Percentiles rank a stretch among this genome's conserved stretches.
These are phyloP conservation scores for Labyrinthula sp. DNA, from an alignment of 352 stramenopile genomes.

Conservation along the genomic window DNA sequence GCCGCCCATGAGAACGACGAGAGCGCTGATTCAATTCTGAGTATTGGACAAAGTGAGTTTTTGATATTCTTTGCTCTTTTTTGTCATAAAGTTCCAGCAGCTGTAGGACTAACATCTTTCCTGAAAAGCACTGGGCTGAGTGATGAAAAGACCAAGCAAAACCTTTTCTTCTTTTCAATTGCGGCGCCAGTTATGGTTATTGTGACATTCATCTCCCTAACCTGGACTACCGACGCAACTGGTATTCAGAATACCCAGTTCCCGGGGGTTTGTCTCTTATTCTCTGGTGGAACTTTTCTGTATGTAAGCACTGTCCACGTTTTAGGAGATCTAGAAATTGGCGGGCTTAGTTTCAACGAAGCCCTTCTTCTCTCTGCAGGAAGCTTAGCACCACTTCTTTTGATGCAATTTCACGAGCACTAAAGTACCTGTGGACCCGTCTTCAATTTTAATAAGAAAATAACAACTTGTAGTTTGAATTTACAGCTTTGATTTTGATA, in stretches of 20 bases:
- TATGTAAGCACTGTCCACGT: conserved; percentile 21
- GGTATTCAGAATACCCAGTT: not conserved
- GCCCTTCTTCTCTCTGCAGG: not conserved
- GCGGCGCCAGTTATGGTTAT: conserved; percentile 8
- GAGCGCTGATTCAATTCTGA: no score
- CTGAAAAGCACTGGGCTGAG: conserved; percentile 13
- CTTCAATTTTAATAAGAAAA: no score
- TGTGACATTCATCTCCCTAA: conserved; percentile 5
- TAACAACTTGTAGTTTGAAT: no score
- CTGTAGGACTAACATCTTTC: conserved; percentile 17
- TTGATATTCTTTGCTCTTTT: conserved; percentile 22
- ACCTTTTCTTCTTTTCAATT: conserved; percentile 10
- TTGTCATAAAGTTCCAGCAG: conserved; percentile 25
- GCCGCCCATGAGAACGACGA: no score
- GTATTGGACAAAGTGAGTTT: conserved; percentile 3
- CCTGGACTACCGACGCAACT: conserved; percentile 1
- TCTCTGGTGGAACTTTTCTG: conserved; percentile 23
- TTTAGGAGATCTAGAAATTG: conserved; percentile 9
- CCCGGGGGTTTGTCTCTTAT: conserved; percentile 13
- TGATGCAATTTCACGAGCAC: conserved; percentile 5
- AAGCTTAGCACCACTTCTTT: conserved; percentile 1
- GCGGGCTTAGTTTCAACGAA: not conserved
- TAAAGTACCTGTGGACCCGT: no score
- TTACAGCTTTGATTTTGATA: conserved; percentile 25
- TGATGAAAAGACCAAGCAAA: conserved; percentile 1